Percentiles rank a stretch among this genome's conserved stretches.
Evolutionary conservation across 345 rosid species (phyloP).

Genomic region (Psidium guajava): DNA sequence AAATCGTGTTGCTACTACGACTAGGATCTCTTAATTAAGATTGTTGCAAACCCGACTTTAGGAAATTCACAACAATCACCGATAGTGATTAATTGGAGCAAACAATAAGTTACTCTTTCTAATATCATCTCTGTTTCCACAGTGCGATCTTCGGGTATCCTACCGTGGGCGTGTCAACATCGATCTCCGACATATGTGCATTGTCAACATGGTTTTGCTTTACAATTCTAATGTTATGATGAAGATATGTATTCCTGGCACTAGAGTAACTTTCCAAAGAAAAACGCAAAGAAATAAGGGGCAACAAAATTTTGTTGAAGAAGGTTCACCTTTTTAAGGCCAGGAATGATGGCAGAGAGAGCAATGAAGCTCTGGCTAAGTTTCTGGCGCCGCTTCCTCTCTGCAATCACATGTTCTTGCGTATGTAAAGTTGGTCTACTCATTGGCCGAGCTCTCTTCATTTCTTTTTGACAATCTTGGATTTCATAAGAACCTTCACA

Average conservation of each 20-base stretch:
- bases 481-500: slow-evolving; percentile 1
- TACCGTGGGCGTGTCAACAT: neutral
- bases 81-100: neutral
- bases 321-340: slow-evolving; percentile 53
- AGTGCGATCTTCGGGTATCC: neutral
- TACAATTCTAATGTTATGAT: neutral
- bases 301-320: too few relatives aligned
- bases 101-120: neutral
- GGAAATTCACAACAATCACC: neutral
- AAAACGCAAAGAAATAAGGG: neutral
- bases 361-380: slow-evolving; percentile 59
- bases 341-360: slow-evolving; percentile 67
- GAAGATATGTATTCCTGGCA: neutral
- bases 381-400: slow-evolving; percentile 73
- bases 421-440: slow-evolving; percentile 37
- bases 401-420: slow-evolving; percentile 76
- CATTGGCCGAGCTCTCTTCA: slow-evolving; percentile 3
- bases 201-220: neutral
- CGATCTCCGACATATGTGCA: neutral
- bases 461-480: neutral
- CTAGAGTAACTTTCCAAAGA: neutral
- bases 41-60: neutral
- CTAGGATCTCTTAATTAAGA: neutral
- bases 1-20: neutral
- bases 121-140: neutral